Percentiles rank a stretch among this genome's conserved stretches.
Conservation (phyloP, 2,329 filamentous ascomycete genomes). For the Ophiosphaerella korrae region DNA sequence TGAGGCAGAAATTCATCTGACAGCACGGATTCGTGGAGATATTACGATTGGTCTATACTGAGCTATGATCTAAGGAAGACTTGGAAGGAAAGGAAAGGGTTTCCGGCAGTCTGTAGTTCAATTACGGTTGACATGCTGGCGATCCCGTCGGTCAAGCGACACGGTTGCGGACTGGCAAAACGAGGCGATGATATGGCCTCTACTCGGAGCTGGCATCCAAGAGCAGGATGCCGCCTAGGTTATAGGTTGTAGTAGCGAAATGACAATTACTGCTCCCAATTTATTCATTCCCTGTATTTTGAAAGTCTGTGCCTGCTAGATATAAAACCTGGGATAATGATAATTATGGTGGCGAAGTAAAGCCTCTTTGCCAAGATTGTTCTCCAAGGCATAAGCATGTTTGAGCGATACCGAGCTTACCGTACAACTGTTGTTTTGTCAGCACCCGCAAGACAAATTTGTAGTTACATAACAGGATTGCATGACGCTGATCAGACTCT, state of each 20-base stretch:
- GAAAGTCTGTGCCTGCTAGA: too few relatives aligned
- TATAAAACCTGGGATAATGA: neutral
- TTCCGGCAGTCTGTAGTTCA: neutral
- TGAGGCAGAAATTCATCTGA: slow-evolving; percentile 67
- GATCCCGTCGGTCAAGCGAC: neutral
- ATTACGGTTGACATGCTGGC: neutral
- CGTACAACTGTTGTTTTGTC: neutral
- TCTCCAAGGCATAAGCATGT: neutral
- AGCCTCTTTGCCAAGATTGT: neutral
- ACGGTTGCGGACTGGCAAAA: too few relatives aligned
- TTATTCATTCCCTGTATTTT: too few relatives aligned
- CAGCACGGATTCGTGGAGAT: slow-evolving; percentile 64
- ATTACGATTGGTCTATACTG: slow-evolving; percentile 65
- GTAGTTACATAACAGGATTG: neutral
- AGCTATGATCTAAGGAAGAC: slow-evolving; percentile 10
- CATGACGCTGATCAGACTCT: slow-evolving; percentile 38
- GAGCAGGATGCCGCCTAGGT: neutral
- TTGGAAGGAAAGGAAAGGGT: neutral
- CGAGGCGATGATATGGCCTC: too few relatives aligned
- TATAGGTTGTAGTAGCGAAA: neutral
- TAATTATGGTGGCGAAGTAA: neutral
- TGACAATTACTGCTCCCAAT: neutral
- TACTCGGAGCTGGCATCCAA: neutral
- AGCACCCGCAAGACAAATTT: neutral
- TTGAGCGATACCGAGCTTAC: neutral